Conservation (phyloP, 768 basidiomycete genomes). For the Trametes cingulata region DNA sequence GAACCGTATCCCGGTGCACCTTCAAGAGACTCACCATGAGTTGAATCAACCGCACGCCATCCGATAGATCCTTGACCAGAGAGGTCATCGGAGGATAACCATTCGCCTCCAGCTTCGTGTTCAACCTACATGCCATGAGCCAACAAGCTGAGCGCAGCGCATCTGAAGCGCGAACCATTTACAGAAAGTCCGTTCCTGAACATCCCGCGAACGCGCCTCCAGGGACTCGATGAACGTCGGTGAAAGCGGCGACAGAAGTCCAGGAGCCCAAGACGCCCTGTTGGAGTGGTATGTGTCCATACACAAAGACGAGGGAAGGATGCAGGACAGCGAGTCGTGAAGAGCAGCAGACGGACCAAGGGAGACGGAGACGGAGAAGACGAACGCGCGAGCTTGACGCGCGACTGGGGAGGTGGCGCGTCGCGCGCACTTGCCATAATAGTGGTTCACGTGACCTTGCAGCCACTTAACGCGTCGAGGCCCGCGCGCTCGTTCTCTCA, state of each 20-base stretch:
- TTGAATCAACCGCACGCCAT: constrained; percentile 94
- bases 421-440: constrained; percentile 19
- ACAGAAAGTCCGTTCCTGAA: constrained; percentile 72
- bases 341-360: constrained; percentile 3
- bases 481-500: constrained; percentile 17
- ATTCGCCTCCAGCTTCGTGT: constrained; percentile 87
- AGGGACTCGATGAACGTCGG: constrained; percentile 50
- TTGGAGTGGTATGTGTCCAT: constrained; percentile 10
- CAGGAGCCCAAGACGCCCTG: constrained; percentile 13
- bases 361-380: constrained; percentile 1
- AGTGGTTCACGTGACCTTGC: too few species aligned
- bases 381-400: not conserved
- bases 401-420: constrained; percentile 17
- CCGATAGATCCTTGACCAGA: constrained; percentile 86
- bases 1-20: not conserved
- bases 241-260: constrained; percentile 13
- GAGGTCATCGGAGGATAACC: constrained; percentile 88
- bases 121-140: constrained; percentile 63
- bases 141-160: constrained; percentile 1
- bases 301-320: not conserved
- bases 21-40: constrained; percentile 65
- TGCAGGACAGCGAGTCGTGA: not conserved
- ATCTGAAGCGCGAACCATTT: constrained; percentile 63
- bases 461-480: constrained; percentile 31
- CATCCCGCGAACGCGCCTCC: constrained; percentile 55